Evolutionary conservation across 805 yeast species (phyloP).

Genomic region (Kluyveromyces siamensis): DNA sequence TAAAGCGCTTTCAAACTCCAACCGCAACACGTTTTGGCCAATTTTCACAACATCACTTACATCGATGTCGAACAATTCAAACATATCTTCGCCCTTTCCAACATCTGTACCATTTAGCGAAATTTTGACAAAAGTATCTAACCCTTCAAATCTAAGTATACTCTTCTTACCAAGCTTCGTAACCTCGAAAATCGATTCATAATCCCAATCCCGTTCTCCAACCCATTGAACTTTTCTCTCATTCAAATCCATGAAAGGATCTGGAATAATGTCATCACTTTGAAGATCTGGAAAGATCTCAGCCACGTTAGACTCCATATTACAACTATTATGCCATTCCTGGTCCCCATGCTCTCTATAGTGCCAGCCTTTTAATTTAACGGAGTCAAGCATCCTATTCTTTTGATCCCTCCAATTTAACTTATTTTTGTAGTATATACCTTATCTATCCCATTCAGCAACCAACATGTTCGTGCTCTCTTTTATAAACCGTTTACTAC

Average conservation of each 20-base stretch:
- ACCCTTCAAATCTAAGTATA: background rate
- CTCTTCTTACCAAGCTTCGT: slow-evolving; percentile 26
- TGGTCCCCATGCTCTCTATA: background rate
- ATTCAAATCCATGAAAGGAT: slow-evolving; percentile 38
- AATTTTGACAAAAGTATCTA: background rate
- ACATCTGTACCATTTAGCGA: slow-evolving; percentile 32
- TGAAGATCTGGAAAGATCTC: slow-evolving; percentile 38
- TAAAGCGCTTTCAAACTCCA: slow-evolving; percentile 34
- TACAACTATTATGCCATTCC: background rate
- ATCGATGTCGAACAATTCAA: slow-evolving; percentile 21
- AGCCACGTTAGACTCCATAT: slow-evolving; percentile 8
- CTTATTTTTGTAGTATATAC: no score
- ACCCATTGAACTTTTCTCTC: slow-evolving; percentile 43
- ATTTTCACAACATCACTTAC: slow-evolving; percentile 19
- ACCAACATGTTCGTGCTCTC: no score
- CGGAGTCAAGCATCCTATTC: background rate
- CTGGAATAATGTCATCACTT: slow-evolving; percentile 31
- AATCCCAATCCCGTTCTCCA: slow-evolving; percentile 43
- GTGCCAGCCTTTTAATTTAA: background rate
- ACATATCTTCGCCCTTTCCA: slow-evolving; percentile 37
- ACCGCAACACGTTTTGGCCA: slow-evolving; percentile 26
- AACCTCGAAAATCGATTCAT: slow-evolving; percentile 24
- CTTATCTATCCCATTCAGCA: no score
- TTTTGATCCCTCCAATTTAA: no score
- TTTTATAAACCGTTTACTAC: no score